Conservation (phyloP, 257 asterid genomes). For the Fraxinus cuspidata region DNA sequence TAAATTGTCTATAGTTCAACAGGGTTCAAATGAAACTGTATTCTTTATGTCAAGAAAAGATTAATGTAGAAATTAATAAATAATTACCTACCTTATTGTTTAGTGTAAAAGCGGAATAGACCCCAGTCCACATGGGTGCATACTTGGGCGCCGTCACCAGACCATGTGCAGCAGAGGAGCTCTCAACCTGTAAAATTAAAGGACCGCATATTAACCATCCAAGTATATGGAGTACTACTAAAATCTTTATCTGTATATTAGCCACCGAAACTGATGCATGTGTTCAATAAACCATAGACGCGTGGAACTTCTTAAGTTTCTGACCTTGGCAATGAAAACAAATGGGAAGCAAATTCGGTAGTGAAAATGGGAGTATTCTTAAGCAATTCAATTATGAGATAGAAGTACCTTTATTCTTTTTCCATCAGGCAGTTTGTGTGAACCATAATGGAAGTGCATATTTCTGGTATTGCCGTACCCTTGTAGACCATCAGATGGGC, state of each 20-base stretch:
- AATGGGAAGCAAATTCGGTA: neutral
- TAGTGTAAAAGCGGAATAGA: conserved; percentile 52
- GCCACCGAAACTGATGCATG: neutral
- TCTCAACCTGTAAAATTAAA: conserved; percentile 44
- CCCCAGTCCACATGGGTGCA: conserved; percentile 48
- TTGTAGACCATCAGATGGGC: conserved; percentile 45
- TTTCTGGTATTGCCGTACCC: conserved; percentile 34
- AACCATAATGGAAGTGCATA: conserved; percentile 33
- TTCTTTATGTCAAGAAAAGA: neutral
- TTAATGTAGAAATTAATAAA: neutral
- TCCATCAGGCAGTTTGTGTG: conserved; percentile 43
- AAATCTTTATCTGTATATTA: neutral
- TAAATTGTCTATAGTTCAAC: neutral
- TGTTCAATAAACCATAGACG: neutral
- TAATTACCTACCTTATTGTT: conserved; percentile 61
- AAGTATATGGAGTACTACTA: neutral
- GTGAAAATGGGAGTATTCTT: neutral
- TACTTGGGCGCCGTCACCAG: conserved; percentile 44
- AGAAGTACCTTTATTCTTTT: conserved; percentile 58
- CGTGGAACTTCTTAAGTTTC: neutral
- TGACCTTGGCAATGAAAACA: conserved; percentile 8
- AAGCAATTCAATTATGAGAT: conserved; percentile 18
- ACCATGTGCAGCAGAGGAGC: conserved; percentile 45
- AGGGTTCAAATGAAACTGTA: neutral
- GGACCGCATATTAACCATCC: neutral